A percentile compares a stretch with the other conserved stretches of the same genome.
These are phyloP conservation scores for Fusarium palustre DNA, from an alignment of 2,329 filamentous ascomycete genomes.

Conservation along the genomic window DNA sequence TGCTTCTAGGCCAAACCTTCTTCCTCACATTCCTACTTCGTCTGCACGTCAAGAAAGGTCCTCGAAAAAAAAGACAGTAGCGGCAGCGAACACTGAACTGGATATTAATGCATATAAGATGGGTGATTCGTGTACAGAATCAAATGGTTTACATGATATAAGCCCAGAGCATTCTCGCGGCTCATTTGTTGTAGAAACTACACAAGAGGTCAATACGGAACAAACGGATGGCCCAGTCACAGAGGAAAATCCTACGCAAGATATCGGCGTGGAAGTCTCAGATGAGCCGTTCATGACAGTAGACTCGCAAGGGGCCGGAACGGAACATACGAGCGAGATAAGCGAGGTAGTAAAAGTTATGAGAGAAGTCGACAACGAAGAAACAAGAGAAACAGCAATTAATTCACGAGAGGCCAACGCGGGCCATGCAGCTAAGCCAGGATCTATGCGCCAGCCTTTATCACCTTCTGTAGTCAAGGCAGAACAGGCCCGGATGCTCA, in stretches of 20 bases:
- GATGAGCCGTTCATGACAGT: neutral
- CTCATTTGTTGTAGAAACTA: neutral
- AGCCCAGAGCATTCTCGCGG: neutral
- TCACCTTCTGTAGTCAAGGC: slow-evolving; percentile 63
- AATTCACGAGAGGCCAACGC: neutral
- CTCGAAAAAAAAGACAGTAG: neutral
- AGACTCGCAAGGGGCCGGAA: neutral
- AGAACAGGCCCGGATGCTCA: slow-evolving; percentile 70
- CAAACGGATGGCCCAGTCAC: neutral
- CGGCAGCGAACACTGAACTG: neutral
- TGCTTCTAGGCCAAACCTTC: slow-evolving; percentile 2
- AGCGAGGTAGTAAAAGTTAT: neutral
- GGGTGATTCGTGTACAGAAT: slow-evolving; percentile 12
- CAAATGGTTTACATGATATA: neutral
- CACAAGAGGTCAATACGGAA: neutral
- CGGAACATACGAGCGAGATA: neutral
- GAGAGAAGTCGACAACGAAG: neutral
- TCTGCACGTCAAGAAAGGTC: neutral
- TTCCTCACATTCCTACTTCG: slow-evolving; percentile 7
- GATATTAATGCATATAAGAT: neutral
- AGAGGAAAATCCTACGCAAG: neutral
- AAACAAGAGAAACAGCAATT: neutral
- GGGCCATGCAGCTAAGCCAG: neutral
- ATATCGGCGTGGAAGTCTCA: neutral
- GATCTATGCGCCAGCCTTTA: neutral